Evolutionary conservation across 164 flowering plant species (phyloP).

Genomic region (Euptelea pleiosperma): DNA sequence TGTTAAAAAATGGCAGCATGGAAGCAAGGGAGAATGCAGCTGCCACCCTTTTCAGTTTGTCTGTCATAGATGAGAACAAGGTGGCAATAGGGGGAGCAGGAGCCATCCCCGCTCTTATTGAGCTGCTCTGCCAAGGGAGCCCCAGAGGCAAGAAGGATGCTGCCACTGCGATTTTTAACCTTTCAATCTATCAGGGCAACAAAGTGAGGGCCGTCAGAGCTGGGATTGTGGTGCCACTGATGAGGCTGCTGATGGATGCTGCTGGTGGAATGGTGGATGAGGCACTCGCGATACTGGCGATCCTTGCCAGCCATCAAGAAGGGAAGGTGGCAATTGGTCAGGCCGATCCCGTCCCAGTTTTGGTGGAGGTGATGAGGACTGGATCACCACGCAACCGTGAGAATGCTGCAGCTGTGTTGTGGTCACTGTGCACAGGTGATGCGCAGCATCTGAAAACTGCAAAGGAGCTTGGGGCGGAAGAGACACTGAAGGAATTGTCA

Average conservation of each 20-base stretch:
- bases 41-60: conserved; percentile 91
- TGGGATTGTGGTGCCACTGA: conserved; percentile 70
- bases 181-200: conserved; percentile 87
- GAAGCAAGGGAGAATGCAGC: conserved; percentile 98
- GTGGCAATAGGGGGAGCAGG: conserved; percentile 85
- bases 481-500: conserved; percentile 53
- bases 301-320: conserved; percentile 79
- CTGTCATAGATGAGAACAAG: conserved; percentile 88
- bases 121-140: conserved; percentile 78
- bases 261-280: conserved; percentile 96
- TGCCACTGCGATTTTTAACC: conserved; percentile 91
- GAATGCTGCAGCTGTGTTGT: conserved; percentile 77
- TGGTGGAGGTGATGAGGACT: conserved; percentile 76
- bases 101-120: conserved; percentile 77
- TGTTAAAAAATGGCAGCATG: conserved; percentile 72
- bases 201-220: conserved; percentile 81
- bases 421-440: conserved; percentile 61
- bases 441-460: conserved; percentile 33
- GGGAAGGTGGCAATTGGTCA: conserved; percentile 68
- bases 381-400: conserved; percentile 86
- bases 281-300: conserved; percentile 81
- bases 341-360: conserved; percentile 58
- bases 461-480: conserved; percentile 51
- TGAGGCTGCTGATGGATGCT: conserved; percentile 67
- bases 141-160: conserved; percentile 97